Base-by-base conservation (phyloP, 1,284 basidiomycete species). In the Tilletiopsis washingtonensis region DNA sequence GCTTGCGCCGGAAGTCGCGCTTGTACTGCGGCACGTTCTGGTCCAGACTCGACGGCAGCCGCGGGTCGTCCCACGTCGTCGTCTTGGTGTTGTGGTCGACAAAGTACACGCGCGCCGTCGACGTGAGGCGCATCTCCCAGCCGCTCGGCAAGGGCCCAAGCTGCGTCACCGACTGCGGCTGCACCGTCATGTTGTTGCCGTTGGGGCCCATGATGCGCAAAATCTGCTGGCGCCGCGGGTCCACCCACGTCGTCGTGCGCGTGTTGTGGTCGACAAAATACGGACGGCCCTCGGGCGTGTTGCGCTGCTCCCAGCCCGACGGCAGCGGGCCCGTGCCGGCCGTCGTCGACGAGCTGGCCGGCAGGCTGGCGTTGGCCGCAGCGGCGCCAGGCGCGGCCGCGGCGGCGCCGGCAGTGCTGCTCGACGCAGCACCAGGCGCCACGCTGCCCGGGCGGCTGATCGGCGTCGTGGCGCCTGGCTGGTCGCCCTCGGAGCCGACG, bases 21-120 rank as follows among this genome's bases (percentile, higher is more conserved):
- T 99, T 98, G 80, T 97, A 98, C 77, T 98, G 91, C 37, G 94
- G 94, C 17, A 96, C 93, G 74, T 88, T 96, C 68, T 90, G 84
- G 71, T 93, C 90, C 36, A 91, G 79, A 57, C 77, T 78, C 6
- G 83, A 84, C 1, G 89, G 89, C 71, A 91, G 75, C 47, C 90
- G 82, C 24, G 75, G 91, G 74, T 96, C 91, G 75, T 96, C 91
- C 91, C 91, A 94, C 1, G 89, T 86, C 25, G 91, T 96, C 29
- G 90, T 94, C 76, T 87, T 84, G 27, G 75, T 91, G 77, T 91
- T 91, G 78, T 94, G 90, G 73, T 94, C 90, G 38, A 94, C 91
- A 74, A 94, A 96, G 77, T 96, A 96, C 7, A 94, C 88, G 45
- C 90, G 82, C 0, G 87, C 88, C 0, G 89, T 93, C 1, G 85